phyloP scores from a whole-genome alignment of 2,329 filamentous ascomycete genomes.

The Diaporthe capsici region DNA sequence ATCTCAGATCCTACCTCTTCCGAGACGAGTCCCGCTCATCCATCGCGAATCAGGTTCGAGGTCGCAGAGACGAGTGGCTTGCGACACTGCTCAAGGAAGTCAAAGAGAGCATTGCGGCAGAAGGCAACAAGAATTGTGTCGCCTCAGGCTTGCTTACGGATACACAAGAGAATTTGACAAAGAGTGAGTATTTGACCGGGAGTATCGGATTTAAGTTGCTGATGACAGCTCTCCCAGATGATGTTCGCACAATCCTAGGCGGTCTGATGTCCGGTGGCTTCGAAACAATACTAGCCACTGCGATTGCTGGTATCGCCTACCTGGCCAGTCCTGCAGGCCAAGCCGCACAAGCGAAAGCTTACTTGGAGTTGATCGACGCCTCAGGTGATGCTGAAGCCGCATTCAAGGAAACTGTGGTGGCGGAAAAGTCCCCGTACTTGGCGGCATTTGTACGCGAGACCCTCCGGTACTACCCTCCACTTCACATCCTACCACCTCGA shows the following conservation, averaged over 20 bases:
- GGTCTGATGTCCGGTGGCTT: conserved; percentile 46
- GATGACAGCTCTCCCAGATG: conserved; percentile 19
- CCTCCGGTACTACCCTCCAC: conserved; percentile 43
- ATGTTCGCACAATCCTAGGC: conserved; percentile 44
- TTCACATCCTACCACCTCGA: conserved; percentile 33
- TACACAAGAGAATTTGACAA: conserved; percentile 16
- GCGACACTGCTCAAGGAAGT: conserved; percentile 24
- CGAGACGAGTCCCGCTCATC: conserved; percentile 4
- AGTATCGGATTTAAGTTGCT: background rate
- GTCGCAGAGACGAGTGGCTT: conserved; percentile 32
- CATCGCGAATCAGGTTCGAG: conserved; percentile 1
- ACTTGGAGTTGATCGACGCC: conserved; percentile 40
- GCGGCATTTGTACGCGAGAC: conserved; percentile 42
- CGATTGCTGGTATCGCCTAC: conserved; percentile 44
- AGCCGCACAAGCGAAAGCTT: conserved; percentile 41
- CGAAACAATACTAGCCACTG: conserved; percentile 44
- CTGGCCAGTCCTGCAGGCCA: conserved; percentile 43
- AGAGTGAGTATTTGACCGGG: background rate
- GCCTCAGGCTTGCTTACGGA: conserved; percentile 32
- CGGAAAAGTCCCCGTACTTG: conserved; percentile 43
- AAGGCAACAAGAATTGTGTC: conserved; percentile 17
- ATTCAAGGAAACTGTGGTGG: conserved; percentile 30
- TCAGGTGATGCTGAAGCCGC: conserved; percentile 19
- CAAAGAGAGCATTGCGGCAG: background rate
- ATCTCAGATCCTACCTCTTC: conserved; percentile 21